Conservation (phyloP, 2,329 filamentous ascomycete genomes). For the Acrocalymma vagum region DNA sequence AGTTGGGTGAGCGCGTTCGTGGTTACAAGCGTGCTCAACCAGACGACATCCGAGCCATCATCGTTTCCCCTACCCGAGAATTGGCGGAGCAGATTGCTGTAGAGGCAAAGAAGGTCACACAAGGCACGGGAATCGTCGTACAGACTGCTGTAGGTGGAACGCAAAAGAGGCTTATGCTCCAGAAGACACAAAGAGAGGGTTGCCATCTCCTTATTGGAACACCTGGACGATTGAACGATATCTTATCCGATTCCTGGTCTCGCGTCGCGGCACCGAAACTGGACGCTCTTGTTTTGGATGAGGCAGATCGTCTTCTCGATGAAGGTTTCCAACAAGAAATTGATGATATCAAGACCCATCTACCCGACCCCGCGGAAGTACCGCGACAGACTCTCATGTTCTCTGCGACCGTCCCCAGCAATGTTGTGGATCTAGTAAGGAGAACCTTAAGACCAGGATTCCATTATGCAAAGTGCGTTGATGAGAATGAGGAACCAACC, state of each 20-base stretch:
- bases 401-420: slow-evolving; percentile 87
- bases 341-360: slow-evolving; percentile 53
- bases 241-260: slow-evolving; percentile 72
- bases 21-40: slow-evolving; percentile 51
- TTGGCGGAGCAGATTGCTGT: slow-evolving; percentile 70
- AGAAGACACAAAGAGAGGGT: slow-evolving; percentile 73
- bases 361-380: slow-evolving; percentile 71
- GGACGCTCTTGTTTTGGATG: slow-evolving; percentile 69
- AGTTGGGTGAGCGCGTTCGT: slow-evolving; percentile 61
- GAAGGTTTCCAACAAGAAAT: slow-evolving; percentile 62
- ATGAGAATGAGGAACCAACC: slow-evolving; percentile 81
- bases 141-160: slow-evolving; percentile 92
- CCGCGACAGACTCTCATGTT: slow-evolving; percentile 92
- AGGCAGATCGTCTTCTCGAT: slow-evolving; percentile 73
- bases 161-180: slow-evolving; percentile 74
- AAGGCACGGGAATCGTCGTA: slow-evolving; percentile 72
- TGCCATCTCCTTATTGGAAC: slow-evolving; percentile 93
- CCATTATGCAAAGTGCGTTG: slow-evolving; percentile 89
- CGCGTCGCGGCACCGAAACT: slow-evolving; percentile 71
- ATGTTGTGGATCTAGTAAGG: slow-evolving; percentile 82
- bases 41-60: slow-evolving; percentile 65
- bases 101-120: slow-evolving; percentile 76
- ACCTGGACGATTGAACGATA: slow-evolving; percentile 85
- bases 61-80: slow-evolving; percentile 71
- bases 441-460: slow-evolving; percentile 82